Conservation (phyloP, 1,284 basidiomycete genomes). For the Mrakiaceae sp. region DNA sequence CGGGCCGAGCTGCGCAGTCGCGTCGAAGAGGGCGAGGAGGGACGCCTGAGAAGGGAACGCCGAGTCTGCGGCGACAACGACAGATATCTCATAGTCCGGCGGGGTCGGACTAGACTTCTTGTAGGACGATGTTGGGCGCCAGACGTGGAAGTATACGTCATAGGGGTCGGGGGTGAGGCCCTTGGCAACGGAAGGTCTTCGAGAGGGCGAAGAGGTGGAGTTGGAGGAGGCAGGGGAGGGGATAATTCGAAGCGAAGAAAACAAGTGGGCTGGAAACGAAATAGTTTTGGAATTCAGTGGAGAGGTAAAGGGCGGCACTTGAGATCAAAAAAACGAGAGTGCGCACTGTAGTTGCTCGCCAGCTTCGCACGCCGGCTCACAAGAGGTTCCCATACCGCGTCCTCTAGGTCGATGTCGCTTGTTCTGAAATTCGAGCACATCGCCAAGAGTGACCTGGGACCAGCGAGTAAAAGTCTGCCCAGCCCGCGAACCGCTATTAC, state of each 20-base stretch:
- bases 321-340: conserved; percentile 2
- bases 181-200: conserved; percentile 17
- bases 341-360: conserved; percentile 39
- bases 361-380: conserved; percentile 35
- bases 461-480: no score
- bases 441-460: not conserved
- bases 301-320: not conserved
- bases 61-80: conserved; percentile 12
- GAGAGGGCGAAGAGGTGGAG: conserved; percentile 36
- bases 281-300: no score
- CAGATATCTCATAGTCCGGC: conserved; percentile 72
- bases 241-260: conserved; percentile 60
- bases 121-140: conserved; percentile 79
- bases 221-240: conserved; percentile 45
- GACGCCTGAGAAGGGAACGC: conserved; percentile 30
- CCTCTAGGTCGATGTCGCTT: not conserved
- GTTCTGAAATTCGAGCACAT: conserved; percentile 18
- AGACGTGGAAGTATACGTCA: conserved; percentile 77
- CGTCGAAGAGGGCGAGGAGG: conserved; percentile 28
- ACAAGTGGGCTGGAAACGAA: conserved; percentile 48
- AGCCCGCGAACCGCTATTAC: not conserved
- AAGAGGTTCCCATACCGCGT: conserved; percentile 33
- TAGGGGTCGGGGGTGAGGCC: conserved; percentile 47
- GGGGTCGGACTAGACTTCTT: conserved; percentile 63
- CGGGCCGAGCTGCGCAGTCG: conserved; percentile 27